Evolutionary conservation across 2,329 filamentous ascomycete genomes (phyloP).

Genomic region (Endothia cerciana): DNA sequence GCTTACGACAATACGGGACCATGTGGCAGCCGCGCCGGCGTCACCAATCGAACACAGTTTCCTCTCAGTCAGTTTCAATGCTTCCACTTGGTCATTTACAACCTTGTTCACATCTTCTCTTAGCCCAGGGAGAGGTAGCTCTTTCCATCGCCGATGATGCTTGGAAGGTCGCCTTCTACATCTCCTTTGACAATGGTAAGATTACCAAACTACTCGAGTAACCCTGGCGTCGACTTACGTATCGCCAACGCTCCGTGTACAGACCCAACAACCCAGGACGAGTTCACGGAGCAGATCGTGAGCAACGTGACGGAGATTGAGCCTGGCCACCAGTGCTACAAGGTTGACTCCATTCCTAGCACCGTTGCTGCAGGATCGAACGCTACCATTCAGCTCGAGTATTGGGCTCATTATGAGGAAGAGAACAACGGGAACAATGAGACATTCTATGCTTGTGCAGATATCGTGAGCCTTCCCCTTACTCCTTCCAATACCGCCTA

Average conservation of each 20-base stretch:
- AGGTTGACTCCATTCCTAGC: constrained; percentile 40
- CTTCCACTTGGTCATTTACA: no score
- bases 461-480: constrained; percentile 38
- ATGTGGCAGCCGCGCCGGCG: constrained; percentile 52
- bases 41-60: constrained; percentile 52
- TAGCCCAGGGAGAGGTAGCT: constrained; percentile 54
- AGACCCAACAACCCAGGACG: constrained; percentile 46
- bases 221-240: neutral
- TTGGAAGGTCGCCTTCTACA: constrained; percentile 53
- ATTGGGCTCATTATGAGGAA: constrained; percentile 48
- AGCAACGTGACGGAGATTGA: constrained; percentile 44
- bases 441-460: constrained; percentile 44
- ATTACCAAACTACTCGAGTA: neutral
- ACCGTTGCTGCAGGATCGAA: constrained; percentile 45
- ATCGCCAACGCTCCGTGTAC: neutral
- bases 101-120: constrained; percentile 1
- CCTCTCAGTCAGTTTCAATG: constrained; percentile 48
- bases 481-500: constrained; percentile 6
- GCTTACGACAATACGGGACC: constrained; percentile 54
- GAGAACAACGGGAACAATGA: constrained; percentile 40
- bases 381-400: constrained; percentile 54
- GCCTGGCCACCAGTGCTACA: constrained; percentile 51
- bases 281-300: constrained; percentile 47
- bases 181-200: constrained; percentile 40
- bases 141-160: constrained; percentile 56